Evolutionary conservation across 1,284 basidiomycete species (phyloP).

Genomic region (Clitocybe nebularis): DNA sequence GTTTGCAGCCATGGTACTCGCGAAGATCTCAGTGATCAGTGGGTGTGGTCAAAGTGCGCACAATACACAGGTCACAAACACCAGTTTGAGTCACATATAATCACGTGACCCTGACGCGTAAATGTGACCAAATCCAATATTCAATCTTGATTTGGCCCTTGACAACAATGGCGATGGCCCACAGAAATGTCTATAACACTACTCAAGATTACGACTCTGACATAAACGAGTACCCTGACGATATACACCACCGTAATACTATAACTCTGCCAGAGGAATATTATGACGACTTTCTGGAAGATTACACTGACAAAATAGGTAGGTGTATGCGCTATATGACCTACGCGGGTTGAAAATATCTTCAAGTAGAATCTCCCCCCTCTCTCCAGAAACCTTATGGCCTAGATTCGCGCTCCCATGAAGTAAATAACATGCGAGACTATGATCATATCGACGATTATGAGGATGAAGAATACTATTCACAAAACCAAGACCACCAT

Average conservation of each 20-base stretch:
- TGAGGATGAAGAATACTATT: not conserved
- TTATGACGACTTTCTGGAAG: not conserved
- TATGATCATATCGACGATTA: conserved; percentile 14
- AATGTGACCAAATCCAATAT: conserved; percentile 5
- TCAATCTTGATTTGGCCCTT: conserved; percentile 3
- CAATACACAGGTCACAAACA: not conserved
- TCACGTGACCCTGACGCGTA: conserved; percentile 16
- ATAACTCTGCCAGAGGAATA: not conserved
- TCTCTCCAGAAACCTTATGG: conserved; percentile 20
- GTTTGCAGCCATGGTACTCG: conserved; percentile 25
- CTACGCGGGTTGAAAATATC: conserved; percentile 9
- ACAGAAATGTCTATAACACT: not conserved
- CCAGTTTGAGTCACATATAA: not conserved
- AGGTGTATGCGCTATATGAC: conserved; percentile 40
- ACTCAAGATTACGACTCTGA: not conserved
- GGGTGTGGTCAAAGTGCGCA: conserved; percentile 5
- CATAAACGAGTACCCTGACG: not conserved
- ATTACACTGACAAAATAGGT: conserved; percentile 32
- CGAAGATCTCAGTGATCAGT: conserved; percentile 7
- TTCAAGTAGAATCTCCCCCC: conserved; percentile 38
- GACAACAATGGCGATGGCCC: conserved; percentile 5
- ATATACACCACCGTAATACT: not conserved
- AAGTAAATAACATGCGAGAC: conserved; percentile 13
- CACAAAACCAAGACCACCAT: too few relatives aligned
- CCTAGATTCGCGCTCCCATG: conserved; percentile 3